Evolutionary conservation across 257 asterid genomes (phyloP).

Genomic region (Nicotiana knightiana): DNA sequence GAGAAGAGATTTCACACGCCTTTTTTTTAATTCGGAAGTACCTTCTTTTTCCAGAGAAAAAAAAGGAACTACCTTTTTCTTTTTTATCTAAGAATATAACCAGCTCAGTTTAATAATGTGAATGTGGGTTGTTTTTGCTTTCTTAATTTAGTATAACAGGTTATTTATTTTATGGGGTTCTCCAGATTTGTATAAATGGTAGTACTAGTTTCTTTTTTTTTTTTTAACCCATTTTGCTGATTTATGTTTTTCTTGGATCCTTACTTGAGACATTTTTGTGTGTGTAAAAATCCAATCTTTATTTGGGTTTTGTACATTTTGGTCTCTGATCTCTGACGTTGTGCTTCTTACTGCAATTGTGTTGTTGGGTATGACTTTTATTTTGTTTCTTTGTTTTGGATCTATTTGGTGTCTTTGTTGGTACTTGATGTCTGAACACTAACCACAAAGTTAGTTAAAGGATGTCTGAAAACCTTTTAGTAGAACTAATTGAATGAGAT

Average conservation of each 20-base stretch:
- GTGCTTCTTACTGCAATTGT: too few relatives aligned
- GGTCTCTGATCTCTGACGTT: not conserved
- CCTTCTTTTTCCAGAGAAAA: not conserved
- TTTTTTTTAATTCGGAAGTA: not conserved
- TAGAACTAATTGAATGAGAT: not conserved
- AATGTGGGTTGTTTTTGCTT: too few relatives aligned
- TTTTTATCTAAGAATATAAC: too few relatives aligned
- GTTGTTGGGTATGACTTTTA: not conserved
- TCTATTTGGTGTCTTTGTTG: not conserved
- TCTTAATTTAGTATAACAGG: not conserved
- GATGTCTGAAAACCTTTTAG: not conserved
- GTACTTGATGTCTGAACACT: not conserved
- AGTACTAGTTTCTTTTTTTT: too few relatives aligned
- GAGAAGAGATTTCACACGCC: not conserved
- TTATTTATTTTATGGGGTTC: not conserved
- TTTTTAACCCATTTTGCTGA: too few relatives aligned
- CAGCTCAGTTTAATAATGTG: not conserved
- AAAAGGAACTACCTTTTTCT: too few relatives aligned
- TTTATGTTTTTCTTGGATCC: too few relatives aligned
- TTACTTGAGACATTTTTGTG: too few relatives aligned
- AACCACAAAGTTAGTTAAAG: not conserved
- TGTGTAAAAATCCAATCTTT: too few relatives aligned
- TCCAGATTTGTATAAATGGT: too few relatives aligned
- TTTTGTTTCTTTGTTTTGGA: not conserved
- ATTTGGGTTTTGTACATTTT: not conserved